A percentile compares a stretch with the other conserved stretches of the same genome.
Conservation (phyloP, 805 yeast genomes). For the Candida taoyuanica region DNA sequence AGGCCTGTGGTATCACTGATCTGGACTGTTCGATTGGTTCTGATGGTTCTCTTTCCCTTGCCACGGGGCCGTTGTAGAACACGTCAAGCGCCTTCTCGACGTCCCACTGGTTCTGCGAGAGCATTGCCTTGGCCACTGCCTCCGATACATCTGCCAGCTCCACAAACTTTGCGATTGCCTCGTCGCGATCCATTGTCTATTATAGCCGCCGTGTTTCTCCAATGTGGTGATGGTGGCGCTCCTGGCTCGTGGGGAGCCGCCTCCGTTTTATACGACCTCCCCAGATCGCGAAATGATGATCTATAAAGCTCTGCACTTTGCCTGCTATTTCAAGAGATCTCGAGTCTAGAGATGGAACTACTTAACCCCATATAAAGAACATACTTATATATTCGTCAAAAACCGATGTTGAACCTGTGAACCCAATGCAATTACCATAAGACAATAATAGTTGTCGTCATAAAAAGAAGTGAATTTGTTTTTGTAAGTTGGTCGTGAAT, state of each 20-base stretch:
- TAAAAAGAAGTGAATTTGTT: slow-evolving; percentile 16
- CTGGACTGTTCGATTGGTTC: not conserved
- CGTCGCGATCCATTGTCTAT: slow-evolving; percentile 9
- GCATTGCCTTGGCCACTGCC: slow-evolving; percentile 18
- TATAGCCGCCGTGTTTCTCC: not conserved
- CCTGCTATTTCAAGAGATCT: not conserved
- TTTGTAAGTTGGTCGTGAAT: slow-evolving; percentile 9
- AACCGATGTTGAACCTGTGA: slow-evolving; percentile 45
- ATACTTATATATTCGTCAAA: slow-evolving; percentile 10
- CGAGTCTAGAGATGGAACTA: not conserved
- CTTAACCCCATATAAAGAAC: not conserved
- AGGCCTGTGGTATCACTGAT: not conserved
- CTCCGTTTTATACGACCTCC: not conserved
- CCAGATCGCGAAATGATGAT: not conserved
- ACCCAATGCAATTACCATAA: slow-evolving; percentile 25
- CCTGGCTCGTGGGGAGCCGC: not conserved
- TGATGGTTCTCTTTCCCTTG: slow-evolving; percentile 5
- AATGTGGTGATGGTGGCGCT: too few relatives aligned
- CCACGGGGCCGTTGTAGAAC: slow-evolving; percentile 26
- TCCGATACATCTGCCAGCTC: slow-evolving; percentile 21
- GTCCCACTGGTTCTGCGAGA: slow-evolving; percentile 28
- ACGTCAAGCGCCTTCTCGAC: slow-evolving; percentile 30
- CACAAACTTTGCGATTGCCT: slow-evolving; percentile 13
- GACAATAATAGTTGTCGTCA: slow-evolving; percentile 10
- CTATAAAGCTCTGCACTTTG: not conserved